Evolutionary conservation across 106 monocot genomes (phyloP).

Genomic region (Dendrobium nobile): DNA sequence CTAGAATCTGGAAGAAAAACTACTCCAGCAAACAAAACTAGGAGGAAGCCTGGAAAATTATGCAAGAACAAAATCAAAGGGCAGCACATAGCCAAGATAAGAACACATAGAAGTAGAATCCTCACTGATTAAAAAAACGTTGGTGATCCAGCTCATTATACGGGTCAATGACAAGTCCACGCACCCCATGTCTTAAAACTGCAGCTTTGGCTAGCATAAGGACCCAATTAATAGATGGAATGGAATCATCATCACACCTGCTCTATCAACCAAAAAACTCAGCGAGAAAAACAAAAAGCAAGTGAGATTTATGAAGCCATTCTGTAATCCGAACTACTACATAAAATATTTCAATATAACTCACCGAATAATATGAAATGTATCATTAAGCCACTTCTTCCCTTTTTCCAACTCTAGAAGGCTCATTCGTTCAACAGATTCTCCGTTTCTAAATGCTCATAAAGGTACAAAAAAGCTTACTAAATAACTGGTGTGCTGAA

Average conservation of each 20-base stretch:
- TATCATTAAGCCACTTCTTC: conserved; percentile 73
- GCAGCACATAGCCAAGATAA: neutral
- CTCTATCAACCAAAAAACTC: conserved; percentile 3
- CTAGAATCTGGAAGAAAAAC: neutral
- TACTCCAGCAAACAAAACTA: neutral
- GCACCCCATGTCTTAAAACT: conserved; percentile 74
- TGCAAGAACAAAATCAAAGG: neutral
- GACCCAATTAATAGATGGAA: conserved; percentile 85
- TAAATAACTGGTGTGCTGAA: neutral
- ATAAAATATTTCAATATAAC: conserved; percentile 3
- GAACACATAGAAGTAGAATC: neutral
- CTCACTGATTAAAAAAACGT: conserved; percentile 63
- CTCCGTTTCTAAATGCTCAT: conserved; percentile 44
- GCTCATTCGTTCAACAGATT: conserved; percentile 50
- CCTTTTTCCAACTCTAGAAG: conserved; percentile 59
- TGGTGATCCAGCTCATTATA: conserved; percentile 99
- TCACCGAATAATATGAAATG: conserved; percentile 83
- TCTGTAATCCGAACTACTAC: neutral
- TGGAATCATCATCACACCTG: conserved; percentile 79
- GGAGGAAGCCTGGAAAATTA: neutral
- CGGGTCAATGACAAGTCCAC: conserved; percentile 95
- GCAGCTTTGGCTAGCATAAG: conserved; percentile 82
- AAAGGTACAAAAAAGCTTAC: neutral
- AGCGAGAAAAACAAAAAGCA: neutral
- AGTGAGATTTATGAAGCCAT: neutral